Evolutionary conservation across 139 green algal genomes (phyloP).

Genomic region (Coccomyxa sp.): DNA sequence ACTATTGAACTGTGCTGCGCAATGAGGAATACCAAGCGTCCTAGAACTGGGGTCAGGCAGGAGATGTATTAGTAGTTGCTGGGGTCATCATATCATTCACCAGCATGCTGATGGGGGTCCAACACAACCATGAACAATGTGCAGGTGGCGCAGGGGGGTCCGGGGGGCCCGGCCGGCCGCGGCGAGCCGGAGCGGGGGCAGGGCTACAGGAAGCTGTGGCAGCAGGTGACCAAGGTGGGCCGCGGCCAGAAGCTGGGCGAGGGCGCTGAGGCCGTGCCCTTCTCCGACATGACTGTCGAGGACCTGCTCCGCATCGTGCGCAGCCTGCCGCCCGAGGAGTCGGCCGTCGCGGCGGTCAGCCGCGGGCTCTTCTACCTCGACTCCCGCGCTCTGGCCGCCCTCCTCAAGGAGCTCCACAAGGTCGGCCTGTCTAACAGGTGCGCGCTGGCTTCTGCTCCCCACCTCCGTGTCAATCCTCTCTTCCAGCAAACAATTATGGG

Average conservation of each 20-base stretch:
- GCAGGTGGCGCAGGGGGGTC: too few relatives aligned
- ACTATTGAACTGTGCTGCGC: too few relatives aligned
- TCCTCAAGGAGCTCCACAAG: constrained; percentile 60
- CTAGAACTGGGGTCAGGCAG: too few relatives aligned
- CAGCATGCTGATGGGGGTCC: too few relatives aligned
- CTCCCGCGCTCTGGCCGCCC: constrained; percentile 60
- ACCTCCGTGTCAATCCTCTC: not conserved
- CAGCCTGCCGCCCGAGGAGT: constrained; percentile 43
- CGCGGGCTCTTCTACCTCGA: constrained; percentile 74
- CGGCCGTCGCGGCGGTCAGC: constrained; percentile 38
- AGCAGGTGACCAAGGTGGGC: constrained; percentile 37
- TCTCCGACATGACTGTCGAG: constrained; percentile 52
- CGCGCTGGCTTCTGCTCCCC: not conserved
- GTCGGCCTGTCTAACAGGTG: constrained; percentile 9
- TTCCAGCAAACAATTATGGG: too few relatives aligned
- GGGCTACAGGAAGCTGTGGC: constrained; percentile 15
- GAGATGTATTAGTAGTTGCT: too few relatives aligned
- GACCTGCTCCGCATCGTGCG: constrained; percentile 53
- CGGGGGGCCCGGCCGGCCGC: not conserved
- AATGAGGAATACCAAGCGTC: too few relatives aligned
- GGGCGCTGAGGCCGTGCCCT: constrained; percentile 13
- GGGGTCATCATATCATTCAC: too few relatives aligned
- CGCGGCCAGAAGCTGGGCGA: constrained; percentile 38
- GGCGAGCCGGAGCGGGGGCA: constrained; percentile 3
- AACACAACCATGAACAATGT: too few relatives aligned